Evolutionary conservation across 805 yeast species (phyloP).

Genomic region (Cephaloascus fragrans): DNA sequence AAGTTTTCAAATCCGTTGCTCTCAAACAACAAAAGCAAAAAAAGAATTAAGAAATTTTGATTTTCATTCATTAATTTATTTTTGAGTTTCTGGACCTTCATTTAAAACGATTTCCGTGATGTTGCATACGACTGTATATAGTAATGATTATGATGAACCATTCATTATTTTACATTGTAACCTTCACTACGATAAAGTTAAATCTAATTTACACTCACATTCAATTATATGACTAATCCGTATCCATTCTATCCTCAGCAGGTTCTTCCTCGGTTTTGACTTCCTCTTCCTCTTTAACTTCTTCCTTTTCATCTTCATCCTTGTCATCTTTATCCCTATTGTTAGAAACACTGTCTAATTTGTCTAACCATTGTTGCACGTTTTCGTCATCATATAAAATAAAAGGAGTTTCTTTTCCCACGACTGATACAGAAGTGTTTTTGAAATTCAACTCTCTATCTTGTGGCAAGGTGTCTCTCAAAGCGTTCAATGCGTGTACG

Average conservation of each 20-base stretch:
- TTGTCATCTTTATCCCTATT: constrained; percentile 39
- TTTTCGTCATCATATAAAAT: constrained; percentile 78
- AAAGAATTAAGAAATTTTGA: too few species aligned
- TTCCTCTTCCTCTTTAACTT: constrained; percentile 11
- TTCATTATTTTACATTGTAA: too few species aligned
- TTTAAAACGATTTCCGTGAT: too few species aligned
- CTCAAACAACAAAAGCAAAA: constrained; percentile 17
- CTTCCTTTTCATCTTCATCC: constrained; percentile 17
- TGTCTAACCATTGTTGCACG: constrained; percentile 75
- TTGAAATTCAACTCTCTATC: constrained; percentile 81
- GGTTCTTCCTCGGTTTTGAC: constrained; percentile 5
- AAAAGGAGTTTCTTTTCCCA: constrained; percentile 73
- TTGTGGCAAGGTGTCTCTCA: constrained; percentile 89
- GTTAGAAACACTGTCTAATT: constrained; percentile 56
- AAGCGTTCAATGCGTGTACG: constrained; percentile 78
- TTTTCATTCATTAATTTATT: too few species aligned
- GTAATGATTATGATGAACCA: too few species aligned
- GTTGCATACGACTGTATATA: too few species aligned
- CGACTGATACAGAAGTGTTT: constrained; percentile 87
- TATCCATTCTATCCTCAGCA: constrained; percentile 27
- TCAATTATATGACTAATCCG: constrained; percentile 8
- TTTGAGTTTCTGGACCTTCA: too few species aligned
- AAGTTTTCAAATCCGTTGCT: constrained; percentile 29
- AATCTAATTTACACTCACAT: not conserved
- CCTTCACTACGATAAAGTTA: too few species aligned